These are phyloP conservation scores for Fraxinus velutina DNA, from an alignment of 305 asterid species.

Conservation along the genomic window DNA sequence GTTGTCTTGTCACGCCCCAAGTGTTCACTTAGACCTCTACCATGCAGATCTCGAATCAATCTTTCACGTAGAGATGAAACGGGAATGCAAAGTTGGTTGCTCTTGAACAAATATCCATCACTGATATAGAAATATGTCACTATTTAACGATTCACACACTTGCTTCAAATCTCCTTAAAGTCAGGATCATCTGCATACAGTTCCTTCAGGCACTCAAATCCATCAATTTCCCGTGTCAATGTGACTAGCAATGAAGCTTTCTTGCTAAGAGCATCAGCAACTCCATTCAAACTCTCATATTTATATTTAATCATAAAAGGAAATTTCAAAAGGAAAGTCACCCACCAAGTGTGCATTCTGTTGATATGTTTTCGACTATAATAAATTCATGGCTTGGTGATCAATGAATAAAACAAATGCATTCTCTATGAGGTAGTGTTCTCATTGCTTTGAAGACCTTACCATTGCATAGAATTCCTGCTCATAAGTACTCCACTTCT, in stretches of 20 bases:
- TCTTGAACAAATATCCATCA: not conserved
- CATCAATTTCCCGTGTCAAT: too few relatives aligned
- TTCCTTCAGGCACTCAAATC: not conserved
- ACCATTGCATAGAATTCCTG: not conserved
- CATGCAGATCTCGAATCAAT: not conserved
- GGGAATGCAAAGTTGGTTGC: not conserved
- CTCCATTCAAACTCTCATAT: not conserved
- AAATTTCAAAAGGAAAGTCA: not conserved
- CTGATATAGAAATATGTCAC: not conserved
- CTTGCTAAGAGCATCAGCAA: not conserved
- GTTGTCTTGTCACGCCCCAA: not conserved
- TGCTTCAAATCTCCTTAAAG: not conserved
- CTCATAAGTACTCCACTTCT: not conserved
- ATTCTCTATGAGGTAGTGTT: not conserved
- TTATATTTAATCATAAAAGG: not conserved
- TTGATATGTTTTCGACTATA: not conserved
- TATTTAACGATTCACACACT: not conserved
- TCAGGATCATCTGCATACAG: not conserved
- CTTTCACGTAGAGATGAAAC: not conserved
- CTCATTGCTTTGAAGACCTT: not conserved
- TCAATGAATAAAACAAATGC: not conserved
- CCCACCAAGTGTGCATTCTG: not conserved
- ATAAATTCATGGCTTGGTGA: not conserved
- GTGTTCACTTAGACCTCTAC: not conserved
- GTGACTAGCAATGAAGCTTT: not conserved